Conservation (phyloP, 192 early-diverging fungal species). For the Dissophora globulifera region DNA sequence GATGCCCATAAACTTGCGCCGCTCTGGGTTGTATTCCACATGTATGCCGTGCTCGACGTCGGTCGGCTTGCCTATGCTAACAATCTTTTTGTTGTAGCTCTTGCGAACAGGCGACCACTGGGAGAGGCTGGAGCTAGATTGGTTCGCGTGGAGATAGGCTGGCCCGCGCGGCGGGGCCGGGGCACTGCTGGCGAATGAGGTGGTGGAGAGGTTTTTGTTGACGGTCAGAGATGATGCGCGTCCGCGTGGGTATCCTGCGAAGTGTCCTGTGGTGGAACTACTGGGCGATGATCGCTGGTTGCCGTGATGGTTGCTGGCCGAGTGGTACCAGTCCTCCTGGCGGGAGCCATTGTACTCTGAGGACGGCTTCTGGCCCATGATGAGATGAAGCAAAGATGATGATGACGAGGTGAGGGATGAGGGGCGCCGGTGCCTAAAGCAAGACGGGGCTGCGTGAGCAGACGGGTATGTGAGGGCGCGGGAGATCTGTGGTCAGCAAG, state of each 20-base stretch:
- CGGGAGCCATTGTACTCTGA: constrained; percentile 31
- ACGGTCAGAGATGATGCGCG: constrained; percentile 36
- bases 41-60: constrained; percentile 68
- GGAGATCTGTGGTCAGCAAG: no score
- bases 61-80: constrained; percentile 64
- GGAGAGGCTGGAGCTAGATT: constrained; percentile 32
- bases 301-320: constrained; percentile 7
- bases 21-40: constrained; percentile 62
- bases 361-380: constrained; percentile 45
- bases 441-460: no score
- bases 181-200: constrained; percentile 40
- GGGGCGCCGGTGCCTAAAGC: neutral
- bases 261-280: constrained; percentile 44
- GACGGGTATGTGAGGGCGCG: no score
- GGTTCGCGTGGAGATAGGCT: constrained; percentile 44
- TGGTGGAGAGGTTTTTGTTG: constrained; percentile 40
- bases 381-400: constrained; percentile 1
- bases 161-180: constrained; percentile 28
- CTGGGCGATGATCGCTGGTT: constrained; percentile 25
- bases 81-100: constrained; percentile 53
- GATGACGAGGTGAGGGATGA: neutral
- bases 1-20: constrained; percentile 66
- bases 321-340: constrained; percentile 41
- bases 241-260: constrained; percentile 26
- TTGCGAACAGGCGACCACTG: constrained; percentile 51